Percentiles rank a stretch among this genome's conserved stretches.
These are phyloP conservation scores for Allium fistulosum DNA, from an alignment of 106 monocot genomes.

Conservation along the genomic window DNA sequence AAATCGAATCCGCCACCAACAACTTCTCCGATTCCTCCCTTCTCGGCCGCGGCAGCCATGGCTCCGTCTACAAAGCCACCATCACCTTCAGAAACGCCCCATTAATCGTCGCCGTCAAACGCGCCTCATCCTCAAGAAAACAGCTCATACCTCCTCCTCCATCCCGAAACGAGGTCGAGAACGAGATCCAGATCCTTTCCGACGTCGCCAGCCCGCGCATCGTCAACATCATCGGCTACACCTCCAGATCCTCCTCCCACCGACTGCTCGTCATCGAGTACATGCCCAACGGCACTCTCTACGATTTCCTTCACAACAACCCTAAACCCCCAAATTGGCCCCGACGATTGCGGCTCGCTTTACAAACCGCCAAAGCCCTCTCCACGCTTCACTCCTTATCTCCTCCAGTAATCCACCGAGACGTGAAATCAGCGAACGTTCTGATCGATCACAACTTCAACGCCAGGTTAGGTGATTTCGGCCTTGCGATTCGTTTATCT, in stretches of 20 bases:
- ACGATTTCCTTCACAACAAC: constrained; percentile 68
- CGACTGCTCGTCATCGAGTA: constrained; percentile 73
- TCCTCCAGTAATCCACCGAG: constrained; percentile 84
- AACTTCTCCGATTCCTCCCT: constrained; percentile 68
- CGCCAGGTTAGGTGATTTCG: constrained; percentile 87
- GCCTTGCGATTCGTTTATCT: constrained; percentile 47
- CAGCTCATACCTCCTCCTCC: not conserved
- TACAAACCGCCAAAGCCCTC: constrained; percentile 80
- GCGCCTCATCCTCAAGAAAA: constrained; percentile 47
- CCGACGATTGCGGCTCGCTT: constrained; percentile 60
- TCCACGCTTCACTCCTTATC: constrained; percentile 46
- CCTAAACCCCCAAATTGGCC: constrained; percentile 62
- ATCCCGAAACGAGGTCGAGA: constrained; percentile 52
- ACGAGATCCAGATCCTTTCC: constrained; percentile 87
- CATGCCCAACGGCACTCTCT: constrained; percentile 96
- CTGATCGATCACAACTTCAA: constrained; percentile 58
- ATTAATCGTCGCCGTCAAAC: constrained; percentile 72
- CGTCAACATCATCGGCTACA: constrained; percentile 85
- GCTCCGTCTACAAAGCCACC: constrained; percentile 72
- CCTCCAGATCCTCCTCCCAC: not conserved
- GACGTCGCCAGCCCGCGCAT: constrained; percentile 52
- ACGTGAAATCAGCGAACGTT: constrained; percentile 94
- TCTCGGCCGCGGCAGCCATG: constrained; percentile 93
- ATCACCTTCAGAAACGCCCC: constrained; percentile 15
- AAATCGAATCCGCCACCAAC: constrained; percentile 59